A percentile compares a stretch with the other conserved stretches of the same genome.
phyloP scores from a whole-genome alignment of 345 rosid species.

The Gossypium raimondii region DNA sequence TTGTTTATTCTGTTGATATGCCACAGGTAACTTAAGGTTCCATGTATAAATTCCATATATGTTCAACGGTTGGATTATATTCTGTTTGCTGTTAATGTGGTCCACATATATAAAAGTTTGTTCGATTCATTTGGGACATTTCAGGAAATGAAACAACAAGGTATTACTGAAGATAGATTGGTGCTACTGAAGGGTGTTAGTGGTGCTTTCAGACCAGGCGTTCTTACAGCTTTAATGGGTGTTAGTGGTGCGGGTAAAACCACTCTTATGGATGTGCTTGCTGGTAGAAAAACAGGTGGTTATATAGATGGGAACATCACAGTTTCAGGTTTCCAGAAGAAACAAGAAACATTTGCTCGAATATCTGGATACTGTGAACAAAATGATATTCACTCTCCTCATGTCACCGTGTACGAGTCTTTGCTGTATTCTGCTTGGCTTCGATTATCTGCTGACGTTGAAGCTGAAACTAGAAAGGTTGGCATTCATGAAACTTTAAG shows the following conservation, averaged over 20 bases:
- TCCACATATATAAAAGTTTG: not conserved
- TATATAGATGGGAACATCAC: conserved; percentile 60
- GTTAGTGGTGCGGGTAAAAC: conserved; percentile 88
- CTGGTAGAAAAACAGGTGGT: conserved; percentile 85
- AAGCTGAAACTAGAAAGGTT: conserved; percentile 57
- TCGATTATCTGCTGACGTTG: conserved; percentile 47
- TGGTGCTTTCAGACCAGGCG: conserved; percentile 82
- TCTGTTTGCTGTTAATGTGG: not conserved
- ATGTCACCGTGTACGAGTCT: conserved; percentile 74
- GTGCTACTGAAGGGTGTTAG: conserved; percentile 65
- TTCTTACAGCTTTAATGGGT: conserved; percentile 84
- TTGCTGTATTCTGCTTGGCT: conserved; percentile 78
- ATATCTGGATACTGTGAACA: conserved; percentile 78
- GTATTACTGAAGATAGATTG: conserved; percentile 52
- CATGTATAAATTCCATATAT: not conserved
- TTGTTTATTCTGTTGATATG: conserved; percentile 68
- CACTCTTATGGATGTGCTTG: conserved; percentile 81
- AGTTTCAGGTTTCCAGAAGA: conserved; percentile 71
- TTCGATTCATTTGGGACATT: conserved; percentile 10
- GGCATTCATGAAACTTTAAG: not conserved
- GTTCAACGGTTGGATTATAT: not conserved
- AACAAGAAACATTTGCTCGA: conserved; percentile 79
- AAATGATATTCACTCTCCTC: conserved; percentile 74
- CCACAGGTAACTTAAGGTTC: conserved; percentile 47
- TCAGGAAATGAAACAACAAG: conserved; percentile 59